These are phyloP conservation scores for Penicillium oxalicum DNA, from an alignment of 2,329 filamentous ascomycete genomes.

Conservation along the genomic window DNA sequence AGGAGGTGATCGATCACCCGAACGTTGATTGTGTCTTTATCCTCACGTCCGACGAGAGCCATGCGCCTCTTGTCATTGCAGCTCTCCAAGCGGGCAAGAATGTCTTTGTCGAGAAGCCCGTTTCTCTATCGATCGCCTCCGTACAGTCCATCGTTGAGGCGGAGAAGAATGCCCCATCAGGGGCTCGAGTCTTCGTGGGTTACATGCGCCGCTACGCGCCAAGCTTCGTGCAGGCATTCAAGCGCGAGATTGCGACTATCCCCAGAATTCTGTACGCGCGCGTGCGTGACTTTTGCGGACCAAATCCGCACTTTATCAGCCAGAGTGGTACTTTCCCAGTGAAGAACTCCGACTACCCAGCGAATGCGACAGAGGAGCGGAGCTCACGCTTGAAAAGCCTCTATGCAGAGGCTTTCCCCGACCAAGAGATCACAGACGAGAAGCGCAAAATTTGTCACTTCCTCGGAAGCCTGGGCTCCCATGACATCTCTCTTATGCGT, in stretches of 20 bases:
- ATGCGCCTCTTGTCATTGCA: constrained; percentile 11
- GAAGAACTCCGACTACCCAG: constrained; percentile 10
- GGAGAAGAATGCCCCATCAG: constrained; percentile 7
- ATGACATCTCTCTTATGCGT: constrained; percentile 16
- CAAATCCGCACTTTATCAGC: constrained; percentile 11
- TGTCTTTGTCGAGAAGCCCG: constrained; percentile 15
- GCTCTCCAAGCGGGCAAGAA: constrained; percentile 13
- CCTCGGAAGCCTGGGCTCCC: constrained; percentile 14
- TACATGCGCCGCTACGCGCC: constrained; percentile 17
- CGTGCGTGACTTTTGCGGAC: constrained; percentile 15
- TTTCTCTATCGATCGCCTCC: constrained; percentile 9
- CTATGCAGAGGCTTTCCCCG: constrained; percentile 10
- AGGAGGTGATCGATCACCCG: constrained; percentile 12
- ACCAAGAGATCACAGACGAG: constrained; percentile 11
- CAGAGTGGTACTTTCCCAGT: constrained; percentile 14
- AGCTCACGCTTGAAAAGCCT: constrained; percentile 8
- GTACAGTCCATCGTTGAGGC: constrained; percentile 11
- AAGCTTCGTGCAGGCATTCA: constrained; percentile 13
- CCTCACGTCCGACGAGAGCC: constrained; percentile 17
- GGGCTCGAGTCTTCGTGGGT: constrained; percentile 16
- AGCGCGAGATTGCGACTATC: constrained; percentile 12
- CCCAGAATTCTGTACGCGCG: constrained; percentile 12
- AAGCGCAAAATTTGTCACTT: constrained; percentile 14
- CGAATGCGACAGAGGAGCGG: constrained; percentile 7
- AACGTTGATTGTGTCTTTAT: constrained; percentile 14